Evolutionary conservation across 1,139 yeast species (phyloP), one percentile per base, ranked within the genome.

Genomic region (Blastobotrys arbuscula): DNA sequence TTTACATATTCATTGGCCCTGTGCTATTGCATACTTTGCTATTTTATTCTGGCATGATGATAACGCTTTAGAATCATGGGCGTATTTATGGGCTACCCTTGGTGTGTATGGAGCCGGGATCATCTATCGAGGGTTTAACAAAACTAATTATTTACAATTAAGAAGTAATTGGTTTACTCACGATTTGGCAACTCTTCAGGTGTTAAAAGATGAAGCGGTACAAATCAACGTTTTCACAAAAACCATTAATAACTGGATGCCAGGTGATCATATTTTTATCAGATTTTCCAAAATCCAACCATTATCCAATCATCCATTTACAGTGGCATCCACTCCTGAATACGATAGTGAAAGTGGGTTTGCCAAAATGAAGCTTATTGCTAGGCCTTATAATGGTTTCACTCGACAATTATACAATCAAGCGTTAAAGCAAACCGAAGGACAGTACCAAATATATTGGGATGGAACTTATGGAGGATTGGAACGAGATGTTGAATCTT

Each of bases 381-480:
- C 79, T 9, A 68, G 76, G 42, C 78, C 83, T 0, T 71, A 73
- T 52, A 63, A 62, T 16, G 87, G 87, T 0, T 65, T 80, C 48
- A 81, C 86, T 1, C 59, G 51, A 36, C 56, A 52, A 39, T 49
- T 72, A 1, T 64, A 64, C 49, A 55, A 63, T 12, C 54, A 58
- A 13, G 53, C 68, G 1, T 18, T 55, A 3, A 42, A 51, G 12
- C 57, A 57, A 8, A 51, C 55, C 13, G 54, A 59, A 1, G 44
- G 60, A 12, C n/a, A 28, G 12, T 44, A 60, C 13, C 55, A 56
- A 35, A 78, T 78, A 0, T 70, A 64, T 52, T 60, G 81, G 42
- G 86, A 81, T 60, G 86, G 86, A 2, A 83, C 86, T 2, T 81
- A 79, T 55, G 86, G 86, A 9, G 85, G 85, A 0, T 59, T 76